These are phyloP conservation scores for Umbelopsis vinacea DNA, from an alignment of 192 early-diverging fungal genomes.

Conservation along the genomic window DNA sequence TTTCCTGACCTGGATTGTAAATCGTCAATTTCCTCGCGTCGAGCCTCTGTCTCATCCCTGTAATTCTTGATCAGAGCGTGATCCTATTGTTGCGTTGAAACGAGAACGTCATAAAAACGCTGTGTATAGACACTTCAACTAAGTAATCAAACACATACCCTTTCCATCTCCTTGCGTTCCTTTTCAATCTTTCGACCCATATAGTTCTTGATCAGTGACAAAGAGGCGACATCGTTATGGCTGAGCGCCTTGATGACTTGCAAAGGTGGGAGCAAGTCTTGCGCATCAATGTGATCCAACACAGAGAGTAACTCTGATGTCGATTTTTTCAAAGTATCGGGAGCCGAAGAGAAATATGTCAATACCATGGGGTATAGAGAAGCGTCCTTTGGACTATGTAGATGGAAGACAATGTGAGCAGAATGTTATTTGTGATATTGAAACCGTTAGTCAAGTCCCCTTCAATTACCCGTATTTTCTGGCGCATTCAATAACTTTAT, in stretches of 20 bases:
- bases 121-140: too few relatives aligned
- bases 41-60: slow-evolving; percentile 76
- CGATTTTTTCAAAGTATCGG: slow-evolving; percentile 58
- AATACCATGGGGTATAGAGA: slow-evolving; percentile 71
- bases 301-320: slow-evolving; percentile 67
- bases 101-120: neutral
- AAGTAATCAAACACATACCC: slow-evolving; percentile 37
- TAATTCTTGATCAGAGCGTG: slow-evolving; percentile 75
- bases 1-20: slow-evolving; percentile 64
- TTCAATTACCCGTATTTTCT: slow-evolving; percentile 61
- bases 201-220: slow-evolving; percentile 88
- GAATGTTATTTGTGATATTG: neutral
- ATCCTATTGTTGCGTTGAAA: slow-evolving; percentile 38
- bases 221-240: slow-evolving; percentile 77
- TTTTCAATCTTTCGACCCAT: slow-evolving; percentile 77
- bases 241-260: slow-evolving; percentile 89
- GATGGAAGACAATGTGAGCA: neutral
- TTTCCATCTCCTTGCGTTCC: slow-evolving; percentile 67
- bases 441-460: neutral
- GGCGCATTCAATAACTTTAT: slow-evolving; percentile 65
- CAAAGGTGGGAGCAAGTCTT: slow-evolving; percentile 85
- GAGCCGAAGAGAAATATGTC: slow-evolving; percentile 75
- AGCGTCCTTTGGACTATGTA: slow-evolving; percentile 59
- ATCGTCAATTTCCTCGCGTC: slow-evolving; percentile 81
- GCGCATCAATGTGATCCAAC: slow-evolving; percentile 82